phyloP scores from a whole-genome alignment of 2,329 filamentous ascomycete species.

The Aspergillus terreus region DNA sequence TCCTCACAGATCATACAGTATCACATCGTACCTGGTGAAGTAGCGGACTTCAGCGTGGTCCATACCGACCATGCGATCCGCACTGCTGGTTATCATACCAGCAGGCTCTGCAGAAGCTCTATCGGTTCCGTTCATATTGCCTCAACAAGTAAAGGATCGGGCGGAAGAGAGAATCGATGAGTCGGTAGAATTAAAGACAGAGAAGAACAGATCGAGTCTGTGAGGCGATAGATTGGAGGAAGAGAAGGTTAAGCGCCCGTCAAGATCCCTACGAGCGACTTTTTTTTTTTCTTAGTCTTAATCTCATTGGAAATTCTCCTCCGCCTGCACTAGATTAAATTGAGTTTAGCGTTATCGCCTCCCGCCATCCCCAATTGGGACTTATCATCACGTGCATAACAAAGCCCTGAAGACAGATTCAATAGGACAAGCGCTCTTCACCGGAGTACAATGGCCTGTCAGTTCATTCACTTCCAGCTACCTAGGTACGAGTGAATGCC shows the following conservation, averaged over 20 bases:
- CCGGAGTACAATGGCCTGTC: too few species aligned
- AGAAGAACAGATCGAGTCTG: slow-evolving; percentile 6
- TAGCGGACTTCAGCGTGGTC: slow-evolving; percentile 97
- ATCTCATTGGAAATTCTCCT: slow-evolving; percentile 27
- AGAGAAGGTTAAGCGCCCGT: slow-evolving; percentile 11
- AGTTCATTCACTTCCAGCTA: too few species aligned
- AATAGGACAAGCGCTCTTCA: slow-evolving; percentile 19
- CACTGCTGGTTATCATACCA: slow-evolving; percentile 36
- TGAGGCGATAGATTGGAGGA: slow-evolving; percentile 3
- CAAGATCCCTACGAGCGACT: slow-evolving; percentile 14
- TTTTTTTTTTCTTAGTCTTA: slow-evolving; percentile 31
- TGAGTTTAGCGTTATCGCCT: neutral
- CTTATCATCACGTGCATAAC: slow-evolving; percentile 21
- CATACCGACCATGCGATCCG: slow-evolving; percentile 56
- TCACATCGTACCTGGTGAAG: slow-evolving; percentile 77
- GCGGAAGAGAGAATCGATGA: neutral
- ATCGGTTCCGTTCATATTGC: slow-evolving; percentile 30
- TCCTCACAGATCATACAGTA: neutral
- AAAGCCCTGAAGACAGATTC: slow-evolving; percentile 12
- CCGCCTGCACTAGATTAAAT: neutral
- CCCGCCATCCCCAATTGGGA: slow-evolving; percentile 15
- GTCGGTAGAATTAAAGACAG: neutral
- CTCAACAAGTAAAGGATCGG: neutral
- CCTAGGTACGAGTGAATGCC: too few species aligned
- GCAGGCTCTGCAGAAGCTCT: slow-evolving; percentile 20